Evolutionary conservation across 768 basidiomycete species (phyloP).

Genomic region (Leccinum variicolor): DNA sequence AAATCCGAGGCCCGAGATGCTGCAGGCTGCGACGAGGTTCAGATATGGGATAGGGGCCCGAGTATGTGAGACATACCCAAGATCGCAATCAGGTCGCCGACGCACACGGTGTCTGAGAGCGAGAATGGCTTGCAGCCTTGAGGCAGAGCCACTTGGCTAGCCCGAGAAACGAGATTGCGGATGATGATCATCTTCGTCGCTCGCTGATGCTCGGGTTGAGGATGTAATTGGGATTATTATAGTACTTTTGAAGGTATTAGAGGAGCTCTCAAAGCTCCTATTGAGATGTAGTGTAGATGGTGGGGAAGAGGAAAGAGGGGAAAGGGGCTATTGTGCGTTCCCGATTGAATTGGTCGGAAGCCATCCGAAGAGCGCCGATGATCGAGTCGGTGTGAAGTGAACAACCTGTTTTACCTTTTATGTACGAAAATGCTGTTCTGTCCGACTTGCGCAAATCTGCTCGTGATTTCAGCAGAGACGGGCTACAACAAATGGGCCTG

Average conservation of each 20-base stretch:
- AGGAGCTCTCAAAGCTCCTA: background rate
- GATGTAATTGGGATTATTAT: background rate
- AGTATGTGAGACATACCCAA: slow-evolving; percentile 12
- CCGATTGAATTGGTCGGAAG: too few species aligned
- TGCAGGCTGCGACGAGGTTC: slow-evolving; percentile 6
- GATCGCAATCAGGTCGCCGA: slow-evolving; percentile 23
- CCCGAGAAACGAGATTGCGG: background rate
- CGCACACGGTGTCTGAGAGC: slow-evolving; percentile 11
- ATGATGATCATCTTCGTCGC: slow-evolving; percentile 6
- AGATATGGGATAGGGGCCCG: background rate
- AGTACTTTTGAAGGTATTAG: background rate
- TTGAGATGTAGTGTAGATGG: background rate
- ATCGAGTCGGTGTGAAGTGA: background rate
- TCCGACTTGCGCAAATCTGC: slow-evolving; percentile 88
- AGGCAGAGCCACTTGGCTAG: background rate
- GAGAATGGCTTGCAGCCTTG: slow-evolving; percentile 11
- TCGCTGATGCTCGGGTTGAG: background rate
- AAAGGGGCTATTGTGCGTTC: background rate
- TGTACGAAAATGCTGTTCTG: slow-evolving; percentile 78
- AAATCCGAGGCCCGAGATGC: slow-evolving; percentile 19
- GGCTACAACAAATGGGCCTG: slow-evolving; percentile 93
- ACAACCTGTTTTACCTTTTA: background rate
- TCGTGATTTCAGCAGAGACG: slow-evolving; percentile 72
- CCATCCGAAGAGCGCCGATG: background rate
- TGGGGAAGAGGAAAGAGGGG: background rate